Evolutionary conservation across 2,329 filamentous ascomycete species (phyloP), one percentile per base, ranked within the genome.

Genomic region (Neonectria neomacrospora): DNA sequence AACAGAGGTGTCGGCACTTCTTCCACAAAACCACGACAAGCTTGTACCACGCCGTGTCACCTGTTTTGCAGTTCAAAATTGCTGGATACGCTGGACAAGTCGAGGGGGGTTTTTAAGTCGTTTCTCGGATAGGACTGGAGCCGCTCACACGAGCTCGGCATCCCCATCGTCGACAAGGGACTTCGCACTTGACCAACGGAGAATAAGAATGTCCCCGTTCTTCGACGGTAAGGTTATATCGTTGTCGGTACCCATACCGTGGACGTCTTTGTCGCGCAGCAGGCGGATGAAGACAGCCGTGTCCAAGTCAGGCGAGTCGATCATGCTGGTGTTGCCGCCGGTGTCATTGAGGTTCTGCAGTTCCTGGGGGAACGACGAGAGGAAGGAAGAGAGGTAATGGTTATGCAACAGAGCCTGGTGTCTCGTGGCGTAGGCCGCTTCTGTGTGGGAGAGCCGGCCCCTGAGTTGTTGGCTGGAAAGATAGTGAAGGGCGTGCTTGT

Each of bases 321-420:
- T 88, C 96, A 99, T 99, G 80, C 88, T 94, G 60, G 95, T 90
- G 10, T 94, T 94, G 30, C 94, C 95, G 0, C 91, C 90, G 14
- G 91, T 92, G 80, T 99, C 96, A 79, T 98, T 96, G 57, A 99
- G 82, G 69, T 94, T 90, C 77, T 95, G 91, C 71, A 99, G 79
- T 48, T 88, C 84, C 14, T 87, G 80, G 0, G 96, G 96, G 72
- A 99, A 97, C 12, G 91, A 88, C 0, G 85, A 86, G 16, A 99
- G 84, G 74, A 99, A 99, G 1, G 92, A 95, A 1, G 90, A 86
- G 5, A 91, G 84, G 79, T 97, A 98, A 79, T 98, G 94, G 55
- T 88, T 86, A 60, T 94, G 90, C 18, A 98, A 85, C 1, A 99
- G 84, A 9, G 91, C 88, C 76, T 97, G 93, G 75, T 98, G 95